These are phyloP conservation scores for Coemansia sp. DNA, from an alignment of 192 early-diverging fungal species.

Conservation along the genomic window DNA sequence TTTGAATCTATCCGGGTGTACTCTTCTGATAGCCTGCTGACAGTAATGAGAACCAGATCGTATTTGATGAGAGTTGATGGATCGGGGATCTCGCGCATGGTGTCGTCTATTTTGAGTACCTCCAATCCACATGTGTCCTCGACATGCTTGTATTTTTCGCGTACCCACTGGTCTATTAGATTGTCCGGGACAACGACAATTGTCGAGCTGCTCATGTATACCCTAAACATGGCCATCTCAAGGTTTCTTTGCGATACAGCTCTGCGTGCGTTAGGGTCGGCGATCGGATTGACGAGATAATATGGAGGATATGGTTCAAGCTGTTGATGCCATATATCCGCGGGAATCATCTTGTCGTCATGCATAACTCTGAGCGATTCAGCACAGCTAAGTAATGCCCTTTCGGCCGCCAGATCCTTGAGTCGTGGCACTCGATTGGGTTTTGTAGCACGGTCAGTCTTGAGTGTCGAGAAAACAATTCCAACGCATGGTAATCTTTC, in stretches of 20 bases:
- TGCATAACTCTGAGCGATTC: constrained; percentile 47
- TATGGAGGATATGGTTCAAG: constrained; percentile 56
- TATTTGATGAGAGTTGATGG: constrained; percentile 55
- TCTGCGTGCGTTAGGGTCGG: constrained; percentile 10
- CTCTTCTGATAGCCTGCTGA: constrained; percentile 62
- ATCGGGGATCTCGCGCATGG: constrained; percentile 50
- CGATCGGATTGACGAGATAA: constrained; percentile 51
- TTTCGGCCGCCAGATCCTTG: constrained; percentile 44
- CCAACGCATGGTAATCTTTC: constrained; percentile 42
- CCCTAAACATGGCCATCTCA: constrained; percentile 26
- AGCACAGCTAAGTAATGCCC: constrained; percentile 47
- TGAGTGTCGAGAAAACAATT: constrained; percentile 27
- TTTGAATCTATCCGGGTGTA: constrained; percentile 45
- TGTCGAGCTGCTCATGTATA: constrained; percentile 63
- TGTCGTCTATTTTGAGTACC: constrained; percentile 56
- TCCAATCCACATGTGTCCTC: constrained; percentile 31
- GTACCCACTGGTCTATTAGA: constrained; percentile 70
- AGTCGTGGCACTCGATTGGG: constrained; percentile 25
- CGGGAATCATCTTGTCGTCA: constrained; percentile 49
- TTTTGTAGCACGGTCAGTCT: constrained; percentile 12
- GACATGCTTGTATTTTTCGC: constrained; percentile 71
- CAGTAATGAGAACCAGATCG: constrained; percentile 72
- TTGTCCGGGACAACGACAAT: constrained; percentile 78
- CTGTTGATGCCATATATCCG: constrained; percentile 19
- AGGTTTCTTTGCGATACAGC: too few species aligned